Evolutionary conservation across 2,329 filamentous ascomycete genomes (phyloP), one percentile per base, ranked within the genome.

Genomic region (Aspergillus fijiensis): DNA sequence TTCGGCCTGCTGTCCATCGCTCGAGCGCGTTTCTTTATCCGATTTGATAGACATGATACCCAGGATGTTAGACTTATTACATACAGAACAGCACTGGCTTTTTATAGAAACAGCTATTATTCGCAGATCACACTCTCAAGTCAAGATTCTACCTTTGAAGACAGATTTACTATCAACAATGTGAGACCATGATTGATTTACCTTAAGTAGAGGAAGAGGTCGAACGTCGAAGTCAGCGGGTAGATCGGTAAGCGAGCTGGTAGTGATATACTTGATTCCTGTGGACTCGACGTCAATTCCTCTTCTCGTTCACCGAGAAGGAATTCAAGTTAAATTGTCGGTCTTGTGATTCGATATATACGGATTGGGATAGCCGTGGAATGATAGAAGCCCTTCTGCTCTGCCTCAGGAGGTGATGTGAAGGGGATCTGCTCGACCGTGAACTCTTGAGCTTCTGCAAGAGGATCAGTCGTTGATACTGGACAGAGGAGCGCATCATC

Each of bases 351-450:
- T 31, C 63, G 68, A 64, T 77, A 79, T 16, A 71, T 77, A 27
- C 64, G 63, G 33, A 79, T 77, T 0, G 76, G 75, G 23, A 76
- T 75, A 49, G 62, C 63, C 3, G 74, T 77, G 31, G 71, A 71
- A 64, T 83, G 81, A 62, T 83, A 83, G 52, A 83, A 79, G 0
- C 80, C 75, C 9, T 70, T 77, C 60, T 83, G 81, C 29, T 74
- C 68, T 35, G 78, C 72, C 29, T 75, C 71, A 3, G 76, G 64
- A 16, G 78, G 78, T 10, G 79, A 80, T 45, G 74, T 64, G 60
- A 80, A 82, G 2, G 71, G 62, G 23, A 82, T 60, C 31, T 73
- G 70, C 35, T 78, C 64, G 10, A 78, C 70, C 9, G 61, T 66
- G 63, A 81, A 78, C 3, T 63, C 57, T 39, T 68, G 69, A 7